phyloP scores from a whole-genome alignment of 208 protist genomes.

The Crithidia bombi region DNA sequence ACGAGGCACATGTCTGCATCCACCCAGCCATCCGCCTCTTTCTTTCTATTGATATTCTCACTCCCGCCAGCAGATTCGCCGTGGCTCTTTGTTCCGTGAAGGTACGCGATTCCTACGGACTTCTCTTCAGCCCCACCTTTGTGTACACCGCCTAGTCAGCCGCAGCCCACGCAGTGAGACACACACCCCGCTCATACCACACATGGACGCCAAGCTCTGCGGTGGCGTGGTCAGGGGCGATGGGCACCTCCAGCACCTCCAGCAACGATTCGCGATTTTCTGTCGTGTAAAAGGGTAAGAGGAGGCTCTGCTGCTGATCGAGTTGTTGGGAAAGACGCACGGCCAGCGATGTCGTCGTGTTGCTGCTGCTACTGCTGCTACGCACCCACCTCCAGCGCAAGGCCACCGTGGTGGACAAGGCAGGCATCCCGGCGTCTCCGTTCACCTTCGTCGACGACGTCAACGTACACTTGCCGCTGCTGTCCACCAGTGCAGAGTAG shows the following conservation, averaged over 20 bases:
- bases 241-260: conserved; percentile 66
- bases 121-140: background rate
- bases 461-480: conserved; percentile 45
- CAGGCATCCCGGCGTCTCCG: conserved; percentile 21
- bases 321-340: conserved; percentile 39
- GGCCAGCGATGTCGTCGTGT: conserved; percentile 33
- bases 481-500: conserved; percentile 58
- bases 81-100: too few relatives aligned
- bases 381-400: conserved; percentile 52
- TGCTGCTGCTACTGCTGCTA: conserved; percentile 7
- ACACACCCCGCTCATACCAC: conserved; percentile 90
- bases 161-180: conserved; percentile 77
- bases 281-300: conserved; percentile 90
- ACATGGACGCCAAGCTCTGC: conserved; percentile 24
- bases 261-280: conserved; percentile 68
- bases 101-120: too few relatives aligned
- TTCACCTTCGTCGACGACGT: conserved; percentile 33
- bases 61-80: background rate
- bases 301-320: conserved; percentile 19
- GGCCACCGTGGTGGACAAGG: conserved; percentile 38
- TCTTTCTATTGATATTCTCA: too few relatives aligned
- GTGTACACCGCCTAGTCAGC: conserved; percentile 26
- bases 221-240: conserved; percentile 2
- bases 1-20: too few relatives aligned
- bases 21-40: too few relatives aligned